Percentiles rank a stretch among this genome's conserved stretches.
Conservation (phyloP, 139 green algal genomes). For the Zygnema cylindricum region DNA sequence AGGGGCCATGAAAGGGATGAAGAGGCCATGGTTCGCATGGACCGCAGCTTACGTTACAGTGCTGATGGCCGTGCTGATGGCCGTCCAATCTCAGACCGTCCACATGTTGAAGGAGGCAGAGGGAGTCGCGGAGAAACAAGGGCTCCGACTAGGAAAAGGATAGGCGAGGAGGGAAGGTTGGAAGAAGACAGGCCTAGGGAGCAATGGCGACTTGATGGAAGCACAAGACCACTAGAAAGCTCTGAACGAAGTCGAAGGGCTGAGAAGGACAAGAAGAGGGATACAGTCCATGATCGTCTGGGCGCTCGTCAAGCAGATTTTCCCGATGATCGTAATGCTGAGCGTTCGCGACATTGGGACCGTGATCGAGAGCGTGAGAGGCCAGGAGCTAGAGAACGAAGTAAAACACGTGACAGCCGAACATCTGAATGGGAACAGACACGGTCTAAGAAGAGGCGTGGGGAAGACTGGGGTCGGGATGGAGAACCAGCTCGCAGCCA, state of each 20-base stretch:
- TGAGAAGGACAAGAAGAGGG: background rate
- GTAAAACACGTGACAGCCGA: background rate
- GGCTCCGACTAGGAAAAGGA: background rate
- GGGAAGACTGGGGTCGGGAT: background rate
- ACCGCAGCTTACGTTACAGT: background rate
- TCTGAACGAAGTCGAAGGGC: background rate
- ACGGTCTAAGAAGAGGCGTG: background rate
- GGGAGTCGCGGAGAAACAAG: background rate
- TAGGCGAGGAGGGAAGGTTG: no score
- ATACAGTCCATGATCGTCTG: background rate
- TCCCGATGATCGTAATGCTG: background rate
- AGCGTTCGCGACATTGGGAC: background rate
- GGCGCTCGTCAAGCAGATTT: background rate
- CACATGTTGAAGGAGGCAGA: background rate
- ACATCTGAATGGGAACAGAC: background rate
- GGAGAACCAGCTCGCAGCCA: background rate
- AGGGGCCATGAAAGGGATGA: background rate
- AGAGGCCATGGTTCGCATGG: background rate
- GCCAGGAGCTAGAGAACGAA: background rate
- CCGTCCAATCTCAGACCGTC: background rate
- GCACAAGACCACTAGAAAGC: background rate
- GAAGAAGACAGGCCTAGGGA: background rate
- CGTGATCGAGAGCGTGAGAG: background rate
- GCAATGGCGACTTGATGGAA: background rate
- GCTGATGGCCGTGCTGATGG: background rate